Evolutionary conservation across 441 rosid genomes (phyloP).

Genomic region (Gossypium lobatum): DNA sequence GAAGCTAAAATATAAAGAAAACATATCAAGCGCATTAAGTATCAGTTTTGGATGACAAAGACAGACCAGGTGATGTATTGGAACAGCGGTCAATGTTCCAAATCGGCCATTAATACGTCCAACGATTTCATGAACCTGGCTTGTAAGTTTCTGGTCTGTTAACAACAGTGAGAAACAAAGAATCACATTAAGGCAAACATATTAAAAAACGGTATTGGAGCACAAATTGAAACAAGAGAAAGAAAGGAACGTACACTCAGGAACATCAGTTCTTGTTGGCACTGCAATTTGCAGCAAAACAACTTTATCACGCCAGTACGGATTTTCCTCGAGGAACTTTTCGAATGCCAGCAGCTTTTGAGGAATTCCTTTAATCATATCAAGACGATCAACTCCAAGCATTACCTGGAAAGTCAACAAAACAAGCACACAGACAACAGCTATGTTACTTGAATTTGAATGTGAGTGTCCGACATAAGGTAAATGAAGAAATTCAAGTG

Average conservation of each 20-base stretch:
- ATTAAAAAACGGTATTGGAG: not conserved
- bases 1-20: not conserved
- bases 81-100: conserved; percentile 90
- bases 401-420: conserved; percentile 53
- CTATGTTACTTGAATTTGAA: not conserved
- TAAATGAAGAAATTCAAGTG: not conserved
- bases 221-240: conserved; percentile 10
- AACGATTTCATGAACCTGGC: conserved; percentile 99
- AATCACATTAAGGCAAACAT: not conserved
- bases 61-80: conserved; percentile 96
- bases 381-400: conserved; percentile 98
- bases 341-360: conserved; percentile 97
- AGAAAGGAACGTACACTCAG: conserved; percentile 69
- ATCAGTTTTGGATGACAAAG: conserved; percentile 13
- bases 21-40: not conserved
- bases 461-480: not conserved
- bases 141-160: conserved; percentile 96
- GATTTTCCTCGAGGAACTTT: conserved; percentile 95
- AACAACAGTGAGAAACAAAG: conserved; percentile 1
- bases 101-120: conserved; percentile 99
- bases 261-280: conserved; percentile 99
- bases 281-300: conserved; percentile 97
- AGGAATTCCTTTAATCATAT: conserved; percentile 99
- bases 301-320: conserved; percentile 90
- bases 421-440: not conserved